Evolutionary conservation across 768 basidiomycete species (phyloP), one percentile per base, ranked within the genome.

Genomic region (Suillus cothurnatus): DNA sequence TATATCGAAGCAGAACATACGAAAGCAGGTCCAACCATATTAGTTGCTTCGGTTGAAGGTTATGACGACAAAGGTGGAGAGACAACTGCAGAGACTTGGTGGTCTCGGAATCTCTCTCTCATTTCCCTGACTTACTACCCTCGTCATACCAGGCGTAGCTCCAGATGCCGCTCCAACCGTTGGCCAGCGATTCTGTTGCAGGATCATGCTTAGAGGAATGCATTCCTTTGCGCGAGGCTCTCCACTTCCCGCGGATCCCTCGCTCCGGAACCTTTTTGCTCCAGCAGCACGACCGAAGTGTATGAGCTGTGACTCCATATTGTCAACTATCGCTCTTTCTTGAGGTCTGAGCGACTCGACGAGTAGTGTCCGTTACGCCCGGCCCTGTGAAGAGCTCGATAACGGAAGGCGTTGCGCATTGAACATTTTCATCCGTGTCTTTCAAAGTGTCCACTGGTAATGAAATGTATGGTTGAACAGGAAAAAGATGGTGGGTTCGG

Each of bases 261-360:
- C 87, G 72, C 84, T 87, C 47, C 79, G 79, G 2, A 81, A 79
- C 39, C 76, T 81, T 64, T 83, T 81, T 3, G 79, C 79, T 55
- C 76, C 72, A 9, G 81, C 72, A 61, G 78, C 78, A 21, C 79
- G 79, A 47, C 78, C 81, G 53, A 72, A 70, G 38, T 74, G 70
- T 59, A 94, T 80, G 26, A 94, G 81, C 74, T 88, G 90, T 62
- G 81, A 77, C 8, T 95, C 82, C 17, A 99, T 87, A 61, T 83
- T 83, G 66, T 98, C 96, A 17, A 90, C 87, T 55, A 96, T 95
- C 6, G 88, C 86, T 94, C 91, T 73, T 94, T 95, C 83, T 97
- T 98, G 62, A 99, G 82, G 75, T 99, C 97, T 5, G 95, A 87
- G 61, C 93, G n/a, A n/a, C n/a, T n/a, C n/a, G n/a, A n/a, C n/a